Percentiles rank a stretch among this genome's conserved stretches.
phyloP scores from a whole-genome alignment of 2,329 filamentous ascomycete genomes.

The Ascomycota sp. region DNA sequence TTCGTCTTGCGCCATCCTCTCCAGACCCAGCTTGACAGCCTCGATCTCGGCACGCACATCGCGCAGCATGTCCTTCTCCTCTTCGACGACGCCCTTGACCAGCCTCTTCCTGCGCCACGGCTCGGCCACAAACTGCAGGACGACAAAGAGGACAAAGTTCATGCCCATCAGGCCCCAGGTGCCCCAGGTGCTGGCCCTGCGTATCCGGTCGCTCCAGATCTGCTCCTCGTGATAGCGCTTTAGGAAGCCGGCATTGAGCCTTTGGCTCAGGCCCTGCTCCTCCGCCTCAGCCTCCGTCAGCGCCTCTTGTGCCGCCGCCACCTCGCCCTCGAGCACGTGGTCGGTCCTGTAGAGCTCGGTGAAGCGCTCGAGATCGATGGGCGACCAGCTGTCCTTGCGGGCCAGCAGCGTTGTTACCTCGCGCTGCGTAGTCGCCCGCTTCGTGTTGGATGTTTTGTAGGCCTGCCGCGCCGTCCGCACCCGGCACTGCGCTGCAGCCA shows the following conservation, averaged over 20 bases:
- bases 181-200: slow-evolving; percentile 91
- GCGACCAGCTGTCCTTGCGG: slow-evolving; percentile 80
- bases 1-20: slow-evolving; percentile 5
- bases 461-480: slow-evolving; percentile 52
- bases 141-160: slow-evolving; percentile 74
- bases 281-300: slow-evolving; percentile 59
- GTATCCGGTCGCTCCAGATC: slow-evolving; percentile 96
- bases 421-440: slow-evolving; percentile 74
- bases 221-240: slow-evolving; percentile 96
- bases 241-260: slow-evolving; percentile 65
- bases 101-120: slow-evolving; percentile 72
- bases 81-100: slow-evolving; percentile 64
- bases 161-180: slow-evolving; percentile 97
- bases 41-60: slow-evolving; percentile 23
- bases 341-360: slow-evolving; percentile 81
- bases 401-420: slow-evolving; percentile 90
- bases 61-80: slow-evolving; percentile 40
- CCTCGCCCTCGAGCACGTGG: slow-evolving; percentile 78
- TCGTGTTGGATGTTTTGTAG: slow-evolving; percentile 68
- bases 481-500: slow-evolving; percentile 36
- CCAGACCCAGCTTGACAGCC: slow-evolving; percentile 11
- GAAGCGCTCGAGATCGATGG: slow-evolving; percentile 78
- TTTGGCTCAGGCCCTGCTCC: slow-evolving; percentile 55
- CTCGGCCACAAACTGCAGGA: slow-evolving; percentile 77
- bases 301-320: slow-evolving; percentile 48